Evolutionary conservation across 2,329 filamentous ascomycete species (phyloP).

Genomic region (Monilinia fructigena): DNA sequence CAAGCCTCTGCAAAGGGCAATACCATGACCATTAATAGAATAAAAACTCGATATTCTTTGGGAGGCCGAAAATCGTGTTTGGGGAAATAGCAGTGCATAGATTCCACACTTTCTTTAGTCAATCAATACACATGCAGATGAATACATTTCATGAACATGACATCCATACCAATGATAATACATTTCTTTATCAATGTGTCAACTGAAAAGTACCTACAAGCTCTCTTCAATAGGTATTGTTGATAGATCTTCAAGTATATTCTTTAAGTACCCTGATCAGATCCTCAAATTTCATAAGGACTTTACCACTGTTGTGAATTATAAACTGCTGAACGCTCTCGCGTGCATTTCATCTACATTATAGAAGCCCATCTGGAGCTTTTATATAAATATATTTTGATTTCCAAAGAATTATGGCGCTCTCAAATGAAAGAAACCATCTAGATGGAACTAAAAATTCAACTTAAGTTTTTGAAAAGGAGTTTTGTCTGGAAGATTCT

Average conservation of each 20-base stretch:
- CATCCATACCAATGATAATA: background rate
- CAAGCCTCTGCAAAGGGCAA: background rate
- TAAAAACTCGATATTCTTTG: too few species aligned
- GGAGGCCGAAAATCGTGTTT: background rate
- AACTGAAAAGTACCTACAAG: background rate
- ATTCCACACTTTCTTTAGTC: too few species aligned
- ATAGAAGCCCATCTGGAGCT: too few species aligned
- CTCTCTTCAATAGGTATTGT: background rate
- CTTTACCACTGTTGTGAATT: background rate
- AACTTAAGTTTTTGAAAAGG: too few species aligned
- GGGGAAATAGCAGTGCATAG: background rate
- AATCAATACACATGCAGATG: background rate
- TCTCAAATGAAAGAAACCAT: too few species aligned
- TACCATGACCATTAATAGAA: accelerated
- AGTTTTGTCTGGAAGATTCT: too few species aligned
- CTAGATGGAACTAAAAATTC: too few species aligned
- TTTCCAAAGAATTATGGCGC: too few species aligned
- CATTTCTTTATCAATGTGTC: background rate
- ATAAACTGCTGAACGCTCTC: background rate
- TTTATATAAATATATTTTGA: too few species aligned
- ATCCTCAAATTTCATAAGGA: background rate
- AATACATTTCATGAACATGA: background rate
- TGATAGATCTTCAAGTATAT: too few species aligned
- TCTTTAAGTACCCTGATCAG: background rate
- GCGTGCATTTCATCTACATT: background rate